phyloP scores from a whole-genome alignment of 2,329 filamentous ascomycete species.

The Botrytis squamosa region DNA sequence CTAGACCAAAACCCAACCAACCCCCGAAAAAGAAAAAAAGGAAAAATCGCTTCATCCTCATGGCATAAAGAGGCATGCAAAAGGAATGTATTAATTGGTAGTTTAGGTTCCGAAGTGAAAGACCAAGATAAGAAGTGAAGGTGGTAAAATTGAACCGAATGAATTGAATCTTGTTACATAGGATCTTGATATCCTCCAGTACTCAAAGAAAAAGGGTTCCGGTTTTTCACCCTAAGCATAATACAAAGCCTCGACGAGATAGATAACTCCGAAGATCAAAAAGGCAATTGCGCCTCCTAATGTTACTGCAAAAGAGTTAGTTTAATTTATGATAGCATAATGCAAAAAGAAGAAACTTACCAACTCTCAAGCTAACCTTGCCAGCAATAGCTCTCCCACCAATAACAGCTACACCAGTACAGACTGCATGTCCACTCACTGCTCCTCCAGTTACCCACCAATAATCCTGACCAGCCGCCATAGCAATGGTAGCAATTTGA shows the following conservation, averaged over 20 bases:
- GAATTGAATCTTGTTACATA: slow-evolving; percentile 11
- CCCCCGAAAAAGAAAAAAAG: not conserved
- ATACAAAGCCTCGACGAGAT: slow-evolving; percentile 76
- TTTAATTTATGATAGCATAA: not conserved
- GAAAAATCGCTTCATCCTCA: not conserved
- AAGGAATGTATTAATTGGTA: not conserved
- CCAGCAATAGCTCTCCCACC: slow-evolving; percentile 92
- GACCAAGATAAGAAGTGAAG: not conserved
- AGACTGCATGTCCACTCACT: slow-evolving; percentile 80
- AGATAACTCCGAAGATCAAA: slow-evolving; percentile 87
- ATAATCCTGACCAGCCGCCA: slow-evolving; percentile 97
- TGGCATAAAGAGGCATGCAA: not conserved
- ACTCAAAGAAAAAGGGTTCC: not conserved
- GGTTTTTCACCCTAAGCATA: slow-evolving; percentile 41
- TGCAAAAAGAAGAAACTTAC: slow-evolving; percentile 56
- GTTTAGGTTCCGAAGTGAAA: not conserved
- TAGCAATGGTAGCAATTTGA: slow-evolving; percentile 97
- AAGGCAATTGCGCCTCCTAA: slow-evolving; percentile 89
- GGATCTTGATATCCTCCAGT: not conserved
- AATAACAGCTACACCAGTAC: slow-evolving; percentile 87
- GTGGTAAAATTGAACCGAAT: not conserved
- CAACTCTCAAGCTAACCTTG: slow-evolving; percentile 89
- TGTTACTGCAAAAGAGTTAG: slow-evolving; percentile 63
- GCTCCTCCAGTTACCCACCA: slow-evolving; percentile 97
- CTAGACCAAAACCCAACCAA: slow-evolving; percentile 9